phyloP scores from a whole-genome alignment of 495 filamentous ascomycete genomes.

The Apodospora peruviana region DNA sequence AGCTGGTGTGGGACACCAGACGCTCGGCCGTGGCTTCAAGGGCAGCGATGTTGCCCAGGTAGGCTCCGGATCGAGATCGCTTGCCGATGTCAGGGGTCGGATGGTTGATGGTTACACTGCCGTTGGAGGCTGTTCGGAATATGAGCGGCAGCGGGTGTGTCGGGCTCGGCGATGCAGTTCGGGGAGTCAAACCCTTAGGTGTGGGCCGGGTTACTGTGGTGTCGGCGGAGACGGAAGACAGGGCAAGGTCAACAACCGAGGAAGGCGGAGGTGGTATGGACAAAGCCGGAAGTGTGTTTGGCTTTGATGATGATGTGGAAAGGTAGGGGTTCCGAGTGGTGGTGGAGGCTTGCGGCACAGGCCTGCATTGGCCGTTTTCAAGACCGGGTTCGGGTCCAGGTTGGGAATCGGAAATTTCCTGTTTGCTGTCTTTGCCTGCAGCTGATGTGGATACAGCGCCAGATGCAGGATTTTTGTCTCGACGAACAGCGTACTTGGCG shows the following conservation, averaged over 20 bases:
- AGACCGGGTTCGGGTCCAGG: too few species aligned
- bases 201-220: constrained; percentile 19
- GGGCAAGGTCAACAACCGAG: neutral
- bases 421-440: neutral
- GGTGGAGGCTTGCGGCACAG: constrained; percentile 15
- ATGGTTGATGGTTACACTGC: constrained; percentile 59
- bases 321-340: constrained; percentile 3
- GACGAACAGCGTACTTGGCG: neutral
- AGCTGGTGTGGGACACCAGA: constrained; percentile 70
- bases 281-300: neutral
- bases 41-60: constrained; percentile 71
- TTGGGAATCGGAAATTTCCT: neutral
- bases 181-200: constrained; percentile 5
- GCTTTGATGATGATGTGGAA: neutral
- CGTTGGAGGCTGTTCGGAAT: constrained; percentile 54
- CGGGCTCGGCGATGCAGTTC: constrained; percentile 18
- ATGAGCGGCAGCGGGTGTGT: constrained; percentile 38
- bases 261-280: neutral
- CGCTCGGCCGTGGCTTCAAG: constrained; percentile 79
- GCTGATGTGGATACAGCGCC: neutral
- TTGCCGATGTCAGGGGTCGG: constrained; percentile 71
- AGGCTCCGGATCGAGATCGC: constrained; percentile 66
- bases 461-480: neutral
- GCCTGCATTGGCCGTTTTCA: neutral
- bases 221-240: constrained; percentile 3